Evolutionary conservation across 371 early-diverging fungal genomes (phyloP), one percentile per base, ranked within the genome.

Genomic region (Blastocladiella emersonii): DNA sequence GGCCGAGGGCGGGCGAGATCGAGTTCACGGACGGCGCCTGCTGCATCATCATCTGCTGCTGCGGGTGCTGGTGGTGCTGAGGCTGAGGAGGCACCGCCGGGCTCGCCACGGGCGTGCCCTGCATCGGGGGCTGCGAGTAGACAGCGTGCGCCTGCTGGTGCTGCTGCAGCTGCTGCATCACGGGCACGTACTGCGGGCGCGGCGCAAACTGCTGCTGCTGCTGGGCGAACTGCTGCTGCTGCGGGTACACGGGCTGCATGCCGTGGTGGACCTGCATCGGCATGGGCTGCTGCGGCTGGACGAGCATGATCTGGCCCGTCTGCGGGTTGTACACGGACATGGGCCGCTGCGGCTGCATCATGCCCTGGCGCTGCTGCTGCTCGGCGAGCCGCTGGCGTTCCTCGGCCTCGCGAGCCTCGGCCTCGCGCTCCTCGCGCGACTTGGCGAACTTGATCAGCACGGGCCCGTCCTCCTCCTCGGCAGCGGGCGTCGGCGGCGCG

Each of bases 171-270:
- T n/a, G 23, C 45, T 39, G 56, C 6, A 37, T n/a, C 17, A 41
- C 49, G 12, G 49, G 64, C 55, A 48, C 55, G 39, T 57, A 56
- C 48, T 57, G 56, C 15, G 57, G 63, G 17, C 41, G 51, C 39
- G 5, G 39, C 39, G 5, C 7, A 13, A 5, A 5, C 7, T 37
- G 13, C 39, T 37, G 39, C 39, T 37, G 39, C 39, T 37, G 39
- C 5, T 37, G 39, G 7, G 39, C 39, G 13, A 7, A 37, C 39
- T 37, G 39, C 39, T 37, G 39, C 13, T 37, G 39, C 13, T 37
- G 39, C 39, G 13, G 39, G 7, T 37, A 13, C 39, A n/a, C n/a
- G n/a, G n/a, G n/a, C n/a, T n/a, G n/a, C n/a, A n/a, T n/a, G n/a
- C n/a, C n/a, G n/a, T n/a, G n/a, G n/a, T n/a, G n/a, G n/a, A n/a